Base-by-base conservation (phyloP, 1,284 basidiomycete species). In the Ustilago vetiveriae region DNA sequence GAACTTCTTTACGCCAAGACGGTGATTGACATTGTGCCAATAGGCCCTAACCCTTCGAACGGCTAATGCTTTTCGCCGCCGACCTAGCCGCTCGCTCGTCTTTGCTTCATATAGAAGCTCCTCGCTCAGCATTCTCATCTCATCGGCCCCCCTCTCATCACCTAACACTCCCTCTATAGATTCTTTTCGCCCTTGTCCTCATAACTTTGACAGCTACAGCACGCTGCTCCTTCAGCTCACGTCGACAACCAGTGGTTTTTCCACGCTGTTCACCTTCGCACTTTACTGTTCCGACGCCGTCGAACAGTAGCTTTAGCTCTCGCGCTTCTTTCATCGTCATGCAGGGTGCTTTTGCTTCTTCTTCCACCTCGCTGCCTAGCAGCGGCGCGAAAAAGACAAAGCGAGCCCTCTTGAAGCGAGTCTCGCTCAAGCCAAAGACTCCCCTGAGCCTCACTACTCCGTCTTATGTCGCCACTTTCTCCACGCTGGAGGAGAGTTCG, bases 321-420 rank as follows among this genome's bases (percentile, higher is more conserved):
- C 22, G 14, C 21, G 24, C 16, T 36, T 14, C 13, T 23, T 3
- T 6, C 13, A 33, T 17, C 41, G 43, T 4, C 24, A 65, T 58
- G 62, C 45, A 49, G 21, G 26, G 19, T 19, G 21, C n/a, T 38
- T 65, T 53, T n/a, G 29, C 39, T 3, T 48, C 48, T 23, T 65
- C 54, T 10, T 41, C 41, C 24, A 14, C 40, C 10, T 53, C 49
- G 26, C 62, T 53, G 11, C 52, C 47, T 14, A 24, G 26, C 2
- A 8, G 21, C 22, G 43, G 35, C n/a, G 44, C 37, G n/a, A 48
- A 48, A 14, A 53, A 53, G 16, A 14, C 50, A n/a, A 53, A 53
- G 19, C 30, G 27, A 24, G 54, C 22, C 37, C n/a, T 65, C 19
- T 17, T 57, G 8, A 50, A 37, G 7, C 54, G 62, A n/a, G 41